These are phyloP conservation scores for Peronospora belbahrii DNA, from an alignment of 352 stramenopile species.

Conservation along the genomic window DNA sequence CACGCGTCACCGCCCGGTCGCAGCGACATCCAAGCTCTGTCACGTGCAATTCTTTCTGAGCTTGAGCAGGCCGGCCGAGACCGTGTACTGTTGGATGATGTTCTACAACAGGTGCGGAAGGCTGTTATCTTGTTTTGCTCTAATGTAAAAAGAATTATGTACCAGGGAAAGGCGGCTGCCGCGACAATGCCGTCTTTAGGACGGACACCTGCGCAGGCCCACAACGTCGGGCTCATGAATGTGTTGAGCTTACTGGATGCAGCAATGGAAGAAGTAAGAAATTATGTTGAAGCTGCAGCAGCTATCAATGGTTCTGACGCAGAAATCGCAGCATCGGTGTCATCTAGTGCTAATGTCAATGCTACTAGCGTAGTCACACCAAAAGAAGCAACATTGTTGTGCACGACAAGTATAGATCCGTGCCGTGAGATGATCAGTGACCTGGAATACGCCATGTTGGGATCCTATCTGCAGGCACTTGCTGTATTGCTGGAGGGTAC, in stretches of 20 bases:
- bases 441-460: slow-evolving; percentile 53
- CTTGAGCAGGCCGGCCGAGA: slow-evolving; percentile 62
- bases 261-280: slow-evolving; percentile 44
- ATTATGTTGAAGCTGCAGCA: slow-evolving; percentile 26
- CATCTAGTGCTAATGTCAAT: background rate
- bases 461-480: slow-evolving; percentile 64
- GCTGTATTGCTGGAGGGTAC: slow-evolving; percentile 47
- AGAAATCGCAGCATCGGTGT: slow-evolving; percentile 1
- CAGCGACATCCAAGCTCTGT: slow-evolving; percentile 78
- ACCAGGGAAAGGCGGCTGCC: slow-evolving; percentile 47
- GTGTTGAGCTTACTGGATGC: slow-evolving; percentile 61
- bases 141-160: slow-evolving; percentile 68
- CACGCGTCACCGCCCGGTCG: slow-evolving; percentile 71
- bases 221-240: slow-evolving; percentile 75
- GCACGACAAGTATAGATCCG: slow-evolving; percentile 30
- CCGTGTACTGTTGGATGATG: slow-evolving; percentile 41
- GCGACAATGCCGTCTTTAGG: slow-evolving; percentile 39
- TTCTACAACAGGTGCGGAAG: slow-evolving; percentile 55
- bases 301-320: slow-evolving; percentile 6
- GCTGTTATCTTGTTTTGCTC: slow-evolving; percentile 58
- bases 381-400: slow-evolving; percentile 37
- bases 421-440: slow-evolving; percentile 46
- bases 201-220: slow-evolving; percentile 56
- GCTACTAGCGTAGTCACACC: slow-evolving; percentile 18
- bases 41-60: slow-evolving; percentile 61